Evolutionary conservation across 306 rosid species (phyloP).

Genomic region (Fragaria iinumae): DNA sequence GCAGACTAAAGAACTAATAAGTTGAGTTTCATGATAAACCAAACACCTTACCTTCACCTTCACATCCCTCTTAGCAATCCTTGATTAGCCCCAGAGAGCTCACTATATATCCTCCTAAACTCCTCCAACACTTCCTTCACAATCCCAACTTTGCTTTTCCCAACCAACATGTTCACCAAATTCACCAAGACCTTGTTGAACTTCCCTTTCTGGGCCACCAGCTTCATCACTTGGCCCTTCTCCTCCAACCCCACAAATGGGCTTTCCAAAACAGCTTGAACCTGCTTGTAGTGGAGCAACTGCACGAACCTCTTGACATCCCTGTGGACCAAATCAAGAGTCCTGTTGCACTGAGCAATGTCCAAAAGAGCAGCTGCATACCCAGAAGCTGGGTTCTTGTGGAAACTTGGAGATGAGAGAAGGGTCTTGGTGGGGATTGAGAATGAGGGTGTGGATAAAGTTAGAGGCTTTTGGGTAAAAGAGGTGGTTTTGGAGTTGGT

Average conservation of each 20-base stretch:
- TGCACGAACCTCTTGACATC: slow-evolving; percentile 54
- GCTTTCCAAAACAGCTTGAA: slow-evolving; percentile 20
- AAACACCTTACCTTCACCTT: slow-evolving; percentile 57
- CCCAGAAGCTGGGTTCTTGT: slow-evolving; percentile 57
- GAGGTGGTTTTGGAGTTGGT: slow-evolving; percentile 31
- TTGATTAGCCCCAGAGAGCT: slow-evolving; percentile 48
- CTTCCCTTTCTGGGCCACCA: slow-evolving; percentile 35
- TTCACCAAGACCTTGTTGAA: slow-evolving; percentile 50
- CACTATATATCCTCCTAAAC: slow-evolving; percentile 66
- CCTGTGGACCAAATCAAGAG: slow-evolving; percentile 50
- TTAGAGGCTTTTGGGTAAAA: slow-evolving; percentile 32
- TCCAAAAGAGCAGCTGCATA: slow-evolving; percentile 77
- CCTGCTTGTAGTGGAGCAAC: slow-evolving; percentile 31
- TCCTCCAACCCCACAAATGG: slow-evolving; percentile 30
- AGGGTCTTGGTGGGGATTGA: slow-evolving; percentile 24
- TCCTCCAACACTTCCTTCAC: slow-evolving; percentile 54
- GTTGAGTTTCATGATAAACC: slow-evolving; percentile 19
- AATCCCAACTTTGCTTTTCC: slow-evolving; percentile 50
- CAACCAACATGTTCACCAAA: slow-evolving; percentile 59
- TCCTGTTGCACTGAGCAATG: slow-evolving; percentile 46
- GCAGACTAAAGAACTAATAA: slow-evolving; percentile 23
- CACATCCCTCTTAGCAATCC: slow-evolving; percentile 46
- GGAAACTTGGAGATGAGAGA: slow-evolving; percentile 27
- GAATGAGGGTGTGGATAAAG: slow-evolving; percentile 24
- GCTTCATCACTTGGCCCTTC: slow-evolving; percentile 37